Evolutionary conservation across 805 yeast species (phyloP).

Genomic region (Candida ortonii): DNA sequence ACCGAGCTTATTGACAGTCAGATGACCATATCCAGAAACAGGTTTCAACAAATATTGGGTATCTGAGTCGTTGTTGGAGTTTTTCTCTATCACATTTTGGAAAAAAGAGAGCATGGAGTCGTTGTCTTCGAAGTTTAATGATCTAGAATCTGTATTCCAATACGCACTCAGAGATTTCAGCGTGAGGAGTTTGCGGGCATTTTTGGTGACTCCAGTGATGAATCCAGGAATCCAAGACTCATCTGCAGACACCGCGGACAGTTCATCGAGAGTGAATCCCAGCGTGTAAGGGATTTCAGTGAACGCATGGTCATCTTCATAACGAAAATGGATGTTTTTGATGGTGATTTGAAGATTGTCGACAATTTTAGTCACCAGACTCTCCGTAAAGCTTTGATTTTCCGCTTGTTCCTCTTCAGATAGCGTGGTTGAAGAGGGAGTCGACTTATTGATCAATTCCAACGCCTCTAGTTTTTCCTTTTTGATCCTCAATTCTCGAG

Average conservation of each 20-base stretch:
- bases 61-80: slow-evolving; percentile 21
- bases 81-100: slow-evolving; percentile 40
- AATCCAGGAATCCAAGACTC: slow-evolving; percentile 82
- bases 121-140: slow-evolving; percentile 47
- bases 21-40: slow-evolving; percentile 81
- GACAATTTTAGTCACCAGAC: slow-evolving; percentile 81
- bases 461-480: slow-evolving; percentile 64
- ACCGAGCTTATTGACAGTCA: slow-evolving; percentile 76
- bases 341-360: slow-evolving; percentile 92
- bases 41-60: slow-evolving; percentile 73
- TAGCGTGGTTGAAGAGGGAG: slow-evolving; percentile 25
- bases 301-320: slow-evolving; percentile 75
- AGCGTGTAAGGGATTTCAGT: slow-evolving; percentile 75
- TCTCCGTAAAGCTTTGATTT: slow-evolving; percentile 82
- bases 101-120: slow-evolving; percentile 50
- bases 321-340: slow-evolving; percentile 85
- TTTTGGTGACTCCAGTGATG: slow-evolving; percentile 62
- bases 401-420: slow-evolving; percentile 42
- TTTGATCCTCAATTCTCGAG: slow-evolving; percentile 60
- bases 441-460: slow-evolving; percentile 56
- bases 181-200: slow-evolving; percentile 74
- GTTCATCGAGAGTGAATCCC: slow-evolving; percentile 79
- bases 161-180: slow-evolving; percentile 74
- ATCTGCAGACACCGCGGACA: slow-evolving; percentile 90
- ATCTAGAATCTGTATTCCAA: slow-evolving; percentile 69